Evolutionary conservation across 495 filamentous ascomycete genomes (phyloP).

Genomic region (Amniculicola lignicola): DNA sequence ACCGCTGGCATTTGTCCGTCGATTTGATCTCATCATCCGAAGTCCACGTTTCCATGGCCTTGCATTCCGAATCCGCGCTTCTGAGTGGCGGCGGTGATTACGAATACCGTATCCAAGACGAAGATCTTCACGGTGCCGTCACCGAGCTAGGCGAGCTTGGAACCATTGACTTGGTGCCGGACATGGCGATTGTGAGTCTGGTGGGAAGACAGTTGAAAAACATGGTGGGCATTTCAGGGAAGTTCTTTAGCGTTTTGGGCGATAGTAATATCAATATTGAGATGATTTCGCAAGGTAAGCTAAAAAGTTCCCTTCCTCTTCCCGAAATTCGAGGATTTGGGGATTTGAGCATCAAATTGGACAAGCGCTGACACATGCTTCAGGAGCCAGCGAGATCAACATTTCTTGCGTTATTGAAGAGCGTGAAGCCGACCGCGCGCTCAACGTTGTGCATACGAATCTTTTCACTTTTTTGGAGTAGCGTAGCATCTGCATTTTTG

Average conservation of each 20-base stretch:
- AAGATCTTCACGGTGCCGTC: slow-evolving; percentile 40
- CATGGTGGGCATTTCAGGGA: slow-evolving; percentile 75
- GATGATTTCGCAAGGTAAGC: slow-evolving; percentile 92
- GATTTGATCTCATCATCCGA: slow-evolving; percentile 93
- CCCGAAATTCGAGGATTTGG: background rate
- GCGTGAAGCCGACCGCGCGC: slow-evolving; percentile 80
- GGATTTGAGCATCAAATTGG: slow-evolving; percentile 3
- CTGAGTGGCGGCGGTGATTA: slow-evolving; percentile 56
- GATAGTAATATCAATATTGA: slow-evolving; percentile 89
- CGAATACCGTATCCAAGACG: slow-evolving; percentile 51
- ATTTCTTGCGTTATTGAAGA: slow-evolving; percentile 96
- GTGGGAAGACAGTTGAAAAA: slow-evolving; percentile 95
- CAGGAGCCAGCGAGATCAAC: slow-evolving; percentile 97
- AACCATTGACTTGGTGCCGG: slow-evolving; percentile 74
- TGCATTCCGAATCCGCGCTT: slow-evolving; percentile 59
- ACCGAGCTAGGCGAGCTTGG: slow-evolving; percentile 73
- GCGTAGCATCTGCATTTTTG: slow-evolving; percentile 17
- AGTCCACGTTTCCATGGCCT: slow-evolving; percentile 92
- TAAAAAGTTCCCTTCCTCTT: background rate
- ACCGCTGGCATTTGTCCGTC: slow-evolving; percentile 74
- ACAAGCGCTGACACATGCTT: slow-evolving; percentile 26
- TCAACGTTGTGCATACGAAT: slow-evolving; percentile 92
- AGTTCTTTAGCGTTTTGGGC: slow-evolving; percentile 67
- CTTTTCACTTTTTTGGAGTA: slow-evolving; percentile 61
- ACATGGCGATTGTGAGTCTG: slow-evolving; percentile 89